Conservation (phyloP, 1,284 basidiomycete species). For the Amylostereum areolatum region DNA sequence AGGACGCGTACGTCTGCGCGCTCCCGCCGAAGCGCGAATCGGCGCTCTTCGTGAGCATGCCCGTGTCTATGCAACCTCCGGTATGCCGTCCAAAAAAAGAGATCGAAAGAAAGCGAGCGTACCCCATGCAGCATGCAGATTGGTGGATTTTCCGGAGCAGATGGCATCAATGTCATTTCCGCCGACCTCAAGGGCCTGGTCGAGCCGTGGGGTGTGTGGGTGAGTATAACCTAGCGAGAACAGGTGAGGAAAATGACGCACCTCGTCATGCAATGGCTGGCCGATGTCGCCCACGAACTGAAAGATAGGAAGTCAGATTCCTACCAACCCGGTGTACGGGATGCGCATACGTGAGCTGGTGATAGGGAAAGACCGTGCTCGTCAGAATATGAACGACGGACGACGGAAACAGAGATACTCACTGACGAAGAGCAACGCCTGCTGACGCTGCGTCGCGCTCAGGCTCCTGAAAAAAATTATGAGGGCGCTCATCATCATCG, state of each 20-base stretch:
- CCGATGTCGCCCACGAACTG: constrained; percentile 49
- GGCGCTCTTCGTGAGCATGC: constrained; percentile 38
- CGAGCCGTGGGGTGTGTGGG: too few relatives aligned
- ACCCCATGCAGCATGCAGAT: constrained; percentile 41
- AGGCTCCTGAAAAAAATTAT: constrained; percentile 16
- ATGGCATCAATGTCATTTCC: constrained; percentile 23
- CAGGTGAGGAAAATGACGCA: too few relatives aligned
- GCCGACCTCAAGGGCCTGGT: constrained; percentile 21
- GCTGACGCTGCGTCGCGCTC: constrained; percentile 34
- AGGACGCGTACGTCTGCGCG: constrained; percentile 35
- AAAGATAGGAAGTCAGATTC: too few relatives aligned
- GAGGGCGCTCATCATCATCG: background rate
- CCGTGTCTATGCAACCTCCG: too few relatives aligned
- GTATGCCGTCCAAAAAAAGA: background rate
- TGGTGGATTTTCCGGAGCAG: constrained; percentile 29
- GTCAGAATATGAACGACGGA: background rate
- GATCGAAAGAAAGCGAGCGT: background rate
- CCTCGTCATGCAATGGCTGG: constrained; percentile 38
- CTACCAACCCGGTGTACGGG: too few relatives aligned
- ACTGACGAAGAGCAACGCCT: constrained; percentile 45
- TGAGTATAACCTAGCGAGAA: too few relatives aligned
- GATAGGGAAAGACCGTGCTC: too few relatives aligned
- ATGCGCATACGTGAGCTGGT: too few relatives aligned
- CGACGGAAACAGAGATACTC: constrained; percentile 4
- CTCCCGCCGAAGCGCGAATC: constrained; percentile 32